Conservation (phyloP, 2,329 filamentous ascomycete genomes). For the Fusarium poae region DNA sequence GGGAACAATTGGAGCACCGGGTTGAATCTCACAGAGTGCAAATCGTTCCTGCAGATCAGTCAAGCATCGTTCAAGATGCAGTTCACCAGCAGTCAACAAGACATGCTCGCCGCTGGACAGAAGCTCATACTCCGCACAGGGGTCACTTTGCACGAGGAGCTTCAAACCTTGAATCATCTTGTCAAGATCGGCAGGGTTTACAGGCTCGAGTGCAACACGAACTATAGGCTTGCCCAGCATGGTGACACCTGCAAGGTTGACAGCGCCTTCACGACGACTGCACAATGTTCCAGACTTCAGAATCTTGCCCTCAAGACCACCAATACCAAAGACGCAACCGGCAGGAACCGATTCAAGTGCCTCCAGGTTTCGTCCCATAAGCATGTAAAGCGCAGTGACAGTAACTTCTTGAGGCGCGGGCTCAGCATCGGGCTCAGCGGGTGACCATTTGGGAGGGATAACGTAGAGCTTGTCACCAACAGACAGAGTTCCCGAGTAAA, state of each 20-base stretch:
- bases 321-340: slow-evolving; percentile 95
- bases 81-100: slow-evolving; percentile 89
- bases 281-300: slow-evolving; percentile 95
- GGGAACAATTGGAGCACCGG: slow-evolving; percentile 92
- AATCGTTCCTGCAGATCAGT: slow-evolving; percentile 95
- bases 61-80: slow-evolving; percentile 93
- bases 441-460: slow-evolving; percentile 91
- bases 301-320: slow-evolving; percentile 91
- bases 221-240: slow-evolving; percentile 91
- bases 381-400: slow-evolving; percentile 89
- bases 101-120: slow-evolving; percentile 95
- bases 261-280: slow-evolving; percentile 84
- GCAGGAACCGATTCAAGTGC: slow-evolving; percentile 86
- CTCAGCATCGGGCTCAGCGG: slow-evolving; percentile 76
- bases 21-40: slow-evolving; percentile 93
- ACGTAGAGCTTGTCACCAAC: slow-evolving; percentile 94
- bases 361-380: slow-evolving; percentile 94
- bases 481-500: slow-evolving; percentile 90
- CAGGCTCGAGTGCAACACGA: slow-evolving; percentile 93
- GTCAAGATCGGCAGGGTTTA: slow-evolving; percentile 88
- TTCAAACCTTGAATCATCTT: slow-evolving; percentile 94
- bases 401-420: slow-evolving; percentile 85
- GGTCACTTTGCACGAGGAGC: slow-evolving; percentile 92
- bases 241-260: slow-evolving; percentile 88
- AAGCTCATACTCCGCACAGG: slow-evolving; percentile 95